Conservation (phyloP, 768 basidiomycete species). For the Russula brevipes region DNA sequence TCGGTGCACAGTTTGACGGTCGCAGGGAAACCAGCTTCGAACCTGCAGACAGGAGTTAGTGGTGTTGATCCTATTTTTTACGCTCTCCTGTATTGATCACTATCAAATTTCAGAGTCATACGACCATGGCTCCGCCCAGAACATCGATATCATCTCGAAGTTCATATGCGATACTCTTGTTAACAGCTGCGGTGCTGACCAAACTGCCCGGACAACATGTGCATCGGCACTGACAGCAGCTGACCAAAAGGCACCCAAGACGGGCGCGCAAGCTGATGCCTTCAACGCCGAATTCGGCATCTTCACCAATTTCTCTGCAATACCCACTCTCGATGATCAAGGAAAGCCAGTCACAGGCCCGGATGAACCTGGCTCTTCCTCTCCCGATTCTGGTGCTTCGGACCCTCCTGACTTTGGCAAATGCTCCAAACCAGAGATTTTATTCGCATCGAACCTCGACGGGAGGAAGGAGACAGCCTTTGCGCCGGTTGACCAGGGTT, state of each 20-base stretch:
- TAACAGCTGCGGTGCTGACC: constrained; percentile 51
- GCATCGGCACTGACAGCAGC: constrained; percentile 35
- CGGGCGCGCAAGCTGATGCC: constrained; percentile 27
- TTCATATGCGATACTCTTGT: constrained; percentile 52
- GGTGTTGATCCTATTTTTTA: not conserved
- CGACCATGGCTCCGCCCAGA: constrained; percentile 54
- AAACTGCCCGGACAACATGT: constrained; percentile 49
- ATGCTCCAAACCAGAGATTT: constrained; percentile 52
- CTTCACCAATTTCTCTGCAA: constrained; percentile 31
- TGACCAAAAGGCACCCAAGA: constrained; percentile 28
- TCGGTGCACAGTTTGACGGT: constrained; percentile 50
- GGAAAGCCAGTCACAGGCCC: constrained; percentile 33
- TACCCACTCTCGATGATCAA: constrained; percentile 41
- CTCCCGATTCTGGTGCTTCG: not conserved
- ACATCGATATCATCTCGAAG: constrained; percentile 54
- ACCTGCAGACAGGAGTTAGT: constrained; percentile 43
- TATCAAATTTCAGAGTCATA: constrained; percentile 30
- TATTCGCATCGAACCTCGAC: constrained; percentile 51
- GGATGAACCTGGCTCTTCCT: not conserved
- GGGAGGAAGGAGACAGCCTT: constrained; percentile 51
- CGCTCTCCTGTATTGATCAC: constrained; percentile 34
- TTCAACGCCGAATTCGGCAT: constrained; percentile 58
- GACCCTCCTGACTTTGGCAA: constrained; percentile 43
- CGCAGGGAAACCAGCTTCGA: constrained; percentile 52
- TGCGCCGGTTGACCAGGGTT: constrained; percentile 40